phyloP scores from a whole-genome alignment of 257 asterid genomes.

The Ajuga chamaepitys region DNA sequence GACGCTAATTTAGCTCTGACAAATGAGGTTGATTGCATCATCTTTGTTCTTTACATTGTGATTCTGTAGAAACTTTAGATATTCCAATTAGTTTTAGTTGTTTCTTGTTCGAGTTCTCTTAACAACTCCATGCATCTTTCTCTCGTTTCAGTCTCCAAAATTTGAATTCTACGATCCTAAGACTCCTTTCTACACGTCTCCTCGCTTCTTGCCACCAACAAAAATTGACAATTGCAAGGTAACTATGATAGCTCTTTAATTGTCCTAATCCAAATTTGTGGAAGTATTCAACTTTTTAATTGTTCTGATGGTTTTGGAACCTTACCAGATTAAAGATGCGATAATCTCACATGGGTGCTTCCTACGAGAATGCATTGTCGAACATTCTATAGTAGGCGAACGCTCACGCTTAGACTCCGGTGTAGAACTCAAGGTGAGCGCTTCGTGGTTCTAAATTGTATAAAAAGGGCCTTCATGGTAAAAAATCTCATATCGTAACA shows the following conservation, averaged over 20 bases:
- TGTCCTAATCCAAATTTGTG: background rate
- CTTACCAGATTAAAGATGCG: conserved; percentile 73
- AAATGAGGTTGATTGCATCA: conserved; percentile 42
- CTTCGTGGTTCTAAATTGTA: background rate
- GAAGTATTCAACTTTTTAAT: background rate
- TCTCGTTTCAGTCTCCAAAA: conserved; percentile 49
- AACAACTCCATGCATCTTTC: background rate
- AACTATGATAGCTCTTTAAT: background rate
- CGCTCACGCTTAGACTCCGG: conserved; percentile 88
- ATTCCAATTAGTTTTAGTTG: background rate
- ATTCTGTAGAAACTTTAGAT: background rate
- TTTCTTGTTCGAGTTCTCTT: background rate
- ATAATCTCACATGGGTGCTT: conserved; percentile 97
- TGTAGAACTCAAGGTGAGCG: conserved; percentile 72
- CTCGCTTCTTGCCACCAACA: conserved; percentile 91
- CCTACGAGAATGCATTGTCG: conserved; percentile 70
- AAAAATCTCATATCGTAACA: background rate
- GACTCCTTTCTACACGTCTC: conserved; percentile 93
- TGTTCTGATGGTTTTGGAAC: conserved; percentile 5
- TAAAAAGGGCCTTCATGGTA: background rate
- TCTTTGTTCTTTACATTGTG: background rate
- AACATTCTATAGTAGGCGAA: conserved; percentile 89
- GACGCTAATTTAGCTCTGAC: conserved; percentile 89
- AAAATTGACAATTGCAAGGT: conserved; percentile 85
- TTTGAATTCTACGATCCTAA: conserved; percentile 89